These are phyloP conservation scores for Entophlyctis luteolus DNA, from an alignment of 192 early-diverging fungal genomes.

Conservation along the genomic window DNA sequence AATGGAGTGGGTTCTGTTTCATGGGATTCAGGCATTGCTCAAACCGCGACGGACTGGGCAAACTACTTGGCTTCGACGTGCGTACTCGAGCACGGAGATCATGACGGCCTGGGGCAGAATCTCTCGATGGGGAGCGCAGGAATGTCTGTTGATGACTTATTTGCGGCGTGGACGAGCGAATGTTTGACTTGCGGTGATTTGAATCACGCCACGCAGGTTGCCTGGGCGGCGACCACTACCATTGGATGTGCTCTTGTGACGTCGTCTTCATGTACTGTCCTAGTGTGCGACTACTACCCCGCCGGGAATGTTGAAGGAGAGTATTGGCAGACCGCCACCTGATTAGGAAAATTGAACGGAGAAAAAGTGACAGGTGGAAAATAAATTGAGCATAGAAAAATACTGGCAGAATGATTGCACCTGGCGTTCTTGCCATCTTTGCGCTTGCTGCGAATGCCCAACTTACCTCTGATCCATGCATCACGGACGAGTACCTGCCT, in stretches of 20 bases:
- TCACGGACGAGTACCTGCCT: constrained; percentile 5
- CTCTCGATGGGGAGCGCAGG: neutral
- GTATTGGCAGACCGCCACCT: constrained; percentile 3
- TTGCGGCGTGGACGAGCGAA: constrained; percentile 13
- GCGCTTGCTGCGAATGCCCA: neutral
- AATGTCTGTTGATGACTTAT: neutral
- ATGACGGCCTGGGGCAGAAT: constrained; percentile 1
- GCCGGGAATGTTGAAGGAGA: constrained; percentile 6
- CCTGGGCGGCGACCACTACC: constrained; percentile 11
- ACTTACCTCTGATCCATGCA: neutral
- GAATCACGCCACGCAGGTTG: constrained; percentile 24
- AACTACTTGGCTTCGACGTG: neutral
- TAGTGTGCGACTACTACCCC: constrained; percentile 23
- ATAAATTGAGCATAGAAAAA: no score
- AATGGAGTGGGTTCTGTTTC: neutral
- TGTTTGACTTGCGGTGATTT: neutral
- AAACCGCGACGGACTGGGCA: neutral
- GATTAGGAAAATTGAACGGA: no score
- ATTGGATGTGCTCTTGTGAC: constrained; percentile 21
- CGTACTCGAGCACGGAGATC: constrained; percentile 9
- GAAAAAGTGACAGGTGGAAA: neutral
- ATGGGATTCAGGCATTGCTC: neutral
- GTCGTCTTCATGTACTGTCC: neutral
- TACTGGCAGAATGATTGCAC: no score
- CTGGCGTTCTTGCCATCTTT: neutral